A percentile compares a stretch with the other conserved stretches of the same genome.
Evolutionary conservation across 2,329 filamentous ascomycete species (phyloP).

Genomic region (Ampelomyces quisqualis): DNA sequence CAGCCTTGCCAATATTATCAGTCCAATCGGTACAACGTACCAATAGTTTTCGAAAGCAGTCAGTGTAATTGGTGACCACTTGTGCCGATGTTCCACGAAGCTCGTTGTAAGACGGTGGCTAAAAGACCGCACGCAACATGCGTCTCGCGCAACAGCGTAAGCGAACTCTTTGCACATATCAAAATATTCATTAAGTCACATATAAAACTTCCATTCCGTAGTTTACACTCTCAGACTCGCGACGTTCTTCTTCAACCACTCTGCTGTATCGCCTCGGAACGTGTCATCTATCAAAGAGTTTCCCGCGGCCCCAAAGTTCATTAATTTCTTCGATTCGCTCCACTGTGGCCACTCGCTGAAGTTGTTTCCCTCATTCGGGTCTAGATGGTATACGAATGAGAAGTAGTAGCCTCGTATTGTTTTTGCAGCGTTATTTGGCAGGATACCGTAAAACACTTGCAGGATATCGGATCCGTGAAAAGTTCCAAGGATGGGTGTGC

Average conservation of each 20-base stretch:
- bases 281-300: constrained; percentile 49
- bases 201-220: not conserved
- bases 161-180: no score
- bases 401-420: constrained; percentile 69
- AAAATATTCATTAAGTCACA: not conserved
- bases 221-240: constrained; percentile 15
- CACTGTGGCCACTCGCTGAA: constrained; percentile 58
- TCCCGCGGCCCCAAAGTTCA: constrained; percentile 49
- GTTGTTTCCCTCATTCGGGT: constrained; percentile 62
- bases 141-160: no score
- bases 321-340: constrained; percentile 52
- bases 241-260: constrained; percentile 43
- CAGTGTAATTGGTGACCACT: no score
- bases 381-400: constrained; percentile 68
- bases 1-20: no score
- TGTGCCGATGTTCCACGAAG: no score
- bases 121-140: no score
- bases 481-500: constrained; percentile 71
- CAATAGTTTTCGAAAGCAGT: no score
- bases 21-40: no score
- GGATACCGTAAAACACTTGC: constrained; percentile 66
- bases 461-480: constrained; percentile 72
- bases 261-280: constrained; percentile 51
- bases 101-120: no score
- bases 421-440: constrained; percentile 61